These are phyloP conservation scores for Fusarium redolens DNA, from an alignment of 2,329 filamentous ascomycete genomes.

Conservation along the genomic window DNA sequence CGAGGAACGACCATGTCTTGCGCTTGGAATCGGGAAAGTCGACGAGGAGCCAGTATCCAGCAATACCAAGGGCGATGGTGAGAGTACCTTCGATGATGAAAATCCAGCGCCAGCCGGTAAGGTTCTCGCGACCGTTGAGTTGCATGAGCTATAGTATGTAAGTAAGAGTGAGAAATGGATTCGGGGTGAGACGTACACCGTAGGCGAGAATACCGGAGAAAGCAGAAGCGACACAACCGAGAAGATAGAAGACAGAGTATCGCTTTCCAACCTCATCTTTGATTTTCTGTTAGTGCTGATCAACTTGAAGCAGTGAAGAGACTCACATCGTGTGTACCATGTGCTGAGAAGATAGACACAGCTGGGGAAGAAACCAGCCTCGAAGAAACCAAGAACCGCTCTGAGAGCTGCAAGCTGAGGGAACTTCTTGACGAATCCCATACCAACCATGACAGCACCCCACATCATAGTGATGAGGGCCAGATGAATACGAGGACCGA, in stretches of 20 bases:
- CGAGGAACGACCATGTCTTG: slow-evolving; percentile 64
- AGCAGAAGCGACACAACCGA: slow-evolving; percentile 73
- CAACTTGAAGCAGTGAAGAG: accelerated
- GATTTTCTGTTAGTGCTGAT: not conserved
- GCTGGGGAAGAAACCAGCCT: slow-evolving; percentile 78
- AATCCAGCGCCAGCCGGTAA: slow-evolving; percentile 75
- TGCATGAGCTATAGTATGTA: slow-evolving; percentile 64
- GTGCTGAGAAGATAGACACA: slow-evolving; percentile 79
- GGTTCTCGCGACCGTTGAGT: slow-evolving; percentile 64
- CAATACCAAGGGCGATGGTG: slow-evolving; percentile 63
- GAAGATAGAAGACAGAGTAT: slow-evolving; percentile 75
- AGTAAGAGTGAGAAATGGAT: not conserved
- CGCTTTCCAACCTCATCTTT: slow-evolving; percentile 75
- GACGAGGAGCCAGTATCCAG: slow-evolving; percentile 68
- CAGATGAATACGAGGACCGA: slow-evolving; percentile 71
- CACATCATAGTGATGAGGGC: slow-evolving; percentile 66
- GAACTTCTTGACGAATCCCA: slow-evolving; percentile 70
- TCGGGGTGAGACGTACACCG: slow-evolving; percentile 60
- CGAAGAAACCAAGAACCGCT: slow-evolving; percentile 70
- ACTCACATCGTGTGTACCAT: slow-evolving; percentile 75
- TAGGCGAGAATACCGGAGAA: slow-evolving; percentile 77
- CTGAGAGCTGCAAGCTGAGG: slow-evolving; percentile 64
- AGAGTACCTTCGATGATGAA: slow-evolving; percentile 67
- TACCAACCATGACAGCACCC: slow-evolving; percentile 72
- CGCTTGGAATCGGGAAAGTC: slow-evolving; percentile 71